These are phyloP conservation scores for Cicer chorassanicum DNA, from an alignment of 306 rosid genomes.

Conservation along the genomic window DNA sequence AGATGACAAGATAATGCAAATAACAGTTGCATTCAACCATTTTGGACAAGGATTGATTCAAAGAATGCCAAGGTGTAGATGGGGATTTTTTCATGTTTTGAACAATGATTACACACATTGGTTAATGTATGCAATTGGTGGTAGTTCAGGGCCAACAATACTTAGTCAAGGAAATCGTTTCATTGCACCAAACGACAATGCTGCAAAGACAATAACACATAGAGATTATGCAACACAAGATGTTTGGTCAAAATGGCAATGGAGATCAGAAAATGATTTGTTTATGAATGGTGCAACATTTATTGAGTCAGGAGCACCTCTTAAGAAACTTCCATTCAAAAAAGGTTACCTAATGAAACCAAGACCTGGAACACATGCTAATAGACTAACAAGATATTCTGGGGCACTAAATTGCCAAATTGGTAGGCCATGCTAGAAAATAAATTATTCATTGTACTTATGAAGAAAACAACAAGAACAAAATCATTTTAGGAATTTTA, in stretches of 20 bases:
- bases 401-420: slow-evolving; percentile 60
- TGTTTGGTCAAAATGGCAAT: slow-evolving; percentile 61
- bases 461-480: neutral
- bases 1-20: slow-evolving; percentile 68
- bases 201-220: slow-evolving; percentile 65
- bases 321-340: neutral
- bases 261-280: slow-evolving; percentile 72
- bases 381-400: slow-evolving; percentile 50
- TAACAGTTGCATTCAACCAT: slow-evolving; percentile 88
- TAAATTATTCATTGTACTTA: neutral
- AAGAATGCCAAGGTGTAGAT: slow-evolving; percentile 84
- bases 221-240: slow-evolving; percentile 51
- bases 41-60: slow-evolving; percentile 77
- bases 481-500: too few relatives aligned
- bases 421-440: slow-evolving; percentile 56
- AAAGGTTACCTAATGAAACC: slow-evolving; percentile 51
- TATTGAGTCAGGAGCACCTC: slow-evolving; percentile 48
- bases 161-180: slow-evolving; percentile 85
- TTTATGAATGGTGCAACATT: slow-evolving; percentile 80
- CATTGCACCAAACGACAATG: slow-evolving; percentile 54
- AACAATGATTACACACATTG: slow-evolving; percentile 92
- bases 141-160: slow-evolving; percentile 73
- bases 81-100: slow-evolving; percentile 77
- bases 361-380: slow-evolving; percentile 54
- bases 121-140: slow-evolving; percentile 93